Base-by-base conservation (phyloP, 306 rosid genomes). In the Mimosa bimucronata region DNA sequence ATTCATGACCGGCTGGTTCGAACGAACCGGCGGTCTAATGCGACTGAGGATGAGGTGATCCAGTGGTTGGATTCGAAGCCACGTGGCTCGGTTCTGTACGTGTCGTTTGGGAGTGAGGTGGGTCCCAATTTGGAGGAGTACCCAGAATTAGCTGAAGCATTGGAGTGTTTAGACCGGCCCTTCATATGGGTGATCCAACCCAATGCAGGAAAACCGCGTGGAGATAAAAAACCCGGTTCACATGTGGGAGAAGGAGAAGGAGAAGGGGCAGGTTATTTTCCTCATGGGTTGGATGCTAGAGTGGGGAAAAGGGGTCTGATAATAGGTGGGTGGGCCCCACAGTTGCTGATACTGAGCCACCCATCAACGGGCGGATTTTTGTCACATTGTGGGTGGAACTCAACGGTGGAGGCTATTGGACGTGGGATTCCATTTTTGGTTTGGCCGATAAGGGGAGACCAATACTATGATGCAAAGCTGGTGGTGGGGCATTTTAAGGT, bases 371-470 rank as follows among this genome's bases (percentile, higher is more conserved):
- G 94, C 52, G 95, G 94, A 21, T 92, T 90, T 42, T 62, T 92
- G 4, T 88, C 95, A 0, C 97, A 92, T 0, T 90, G 94, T 41
- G 95, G 94, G 4, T 92, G 95, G 97, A 92, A 92, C 60, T 92
- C 95, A 0, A 90, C 97, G 0, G 69, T 86, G 81, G 95, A 92
- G 53, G 94, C 90, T 21, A 71, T 92, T 1, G 95, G 86, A 38
- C 85, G 84, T 12, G 94, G 91, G 73, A 75, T 92, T 4, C 97
- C 97, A 18, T 28, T 90, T 11, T 58, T 92, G 86, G 92, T 34
- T 2, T 92, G 94, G 94, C 94, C 94, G 7, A 86, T 90, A 1
- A 79, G 91, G 65, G 94, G 97, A 19, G 97, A 92, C 31, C 94
- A 92, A 64, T 12, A 74, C 66, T 1, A 30, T 18, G 69, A 92